phyloP scores from a whole-genome alignment of 495 filamentous ascomycete genomes.

The Alectoria sarmentosa region DNA sequence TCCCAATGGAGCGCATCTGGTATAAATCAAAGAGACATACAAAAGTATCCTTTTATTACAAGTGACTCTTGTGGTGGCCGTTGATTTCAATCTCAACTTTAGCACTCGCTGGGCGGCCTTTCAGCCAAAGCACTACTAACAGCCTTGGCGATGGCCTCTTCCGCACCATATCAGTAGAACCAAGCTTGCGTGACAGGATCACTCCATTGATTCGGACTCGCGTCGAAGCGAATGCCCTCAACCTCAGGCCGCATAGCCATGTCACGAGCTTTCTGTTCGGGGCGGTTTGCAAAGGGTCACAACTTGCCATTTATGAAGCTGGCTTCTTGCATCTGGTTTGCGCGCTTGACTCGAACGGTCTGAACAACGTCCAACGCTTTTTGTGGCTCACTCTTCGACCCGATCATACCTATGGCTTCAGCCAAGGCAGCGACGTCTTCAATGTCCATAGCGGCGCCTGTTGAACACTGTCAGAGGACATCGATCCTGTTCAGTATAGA shows the following conservation, averaged over 20 bases:
- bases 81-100: too few relatives aligned
- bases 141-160: conserved; percentile 31
- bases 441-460: conserved; percentile 27
- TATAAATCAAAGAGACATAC: too few relatives aligned
- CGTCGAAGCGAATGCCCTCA: conserved; percentile 22
- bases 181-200: conserved; percentile 40
- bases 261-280: conserved; percentile 45
- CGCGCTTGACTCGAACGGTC: conserved; percentile 40
- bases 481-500: neutral
- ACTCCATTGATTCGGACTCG: conserved; percentile 45
- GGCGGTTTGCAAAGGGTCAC: conserved; percentile 46
- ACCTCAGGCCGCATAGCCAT: conserved; percentile 35
- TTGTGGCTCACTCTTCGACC: conserved; percentile 22
- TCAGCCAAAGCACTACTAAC: neutral
- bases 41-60: too few relatives aligned
- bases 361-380: conserved; percentile 40
- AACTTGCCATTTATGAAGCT: conserved; percentile 43
- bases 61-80: too few relatives aligned
- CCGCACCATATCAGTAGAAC: conserved; percentile 44
- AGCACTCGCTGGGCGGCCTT: neutral
- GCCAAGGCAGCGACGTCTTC: neutral
- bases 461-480: neutral
- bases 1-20: too few relatives aligned
- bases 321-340: conserved; percentile 42
- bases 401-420: conserved; percentile 29